Conservation (phyloP, 768 basidiomycete species). For the Macrolepiota dolichaula region DNA sequence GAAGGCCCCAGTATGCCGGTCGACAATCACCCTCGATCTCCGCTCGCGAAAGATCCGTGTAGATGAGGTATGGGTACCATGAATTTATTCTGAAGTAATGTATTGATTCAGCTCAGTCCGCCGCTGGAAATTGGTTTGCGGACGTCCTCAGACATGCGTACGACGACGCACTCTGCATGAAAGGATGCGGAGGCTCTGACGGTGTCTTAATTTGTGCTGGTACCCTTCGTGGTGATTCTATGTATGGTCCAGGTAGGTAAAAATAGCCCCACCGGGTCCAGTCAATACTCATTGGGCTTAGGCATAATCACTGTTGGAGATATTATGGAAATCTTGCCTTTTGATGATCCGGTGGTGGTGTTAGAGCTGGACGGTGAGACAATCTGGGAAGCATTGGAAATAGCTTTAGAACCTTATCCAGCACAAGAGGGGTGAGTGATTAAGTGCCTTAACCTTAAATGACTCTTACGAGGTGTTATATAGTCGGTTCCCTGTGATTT, state of each 20-base stretch:
- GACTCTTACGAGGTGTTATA: not conserved
- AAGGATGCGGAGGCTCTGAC: constrained; percentile 65
- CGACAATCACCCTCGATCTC: constrained; percentile 64
- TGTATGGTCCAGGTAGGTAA: constrained; percentile 72
- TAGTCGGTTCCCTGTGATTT: constrained; percentile 86
- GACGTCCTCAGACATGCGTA: constrained; percentile 84
- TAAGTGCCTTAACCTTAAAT: not conserved
- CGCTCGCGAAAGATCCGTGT: constrained; percentile 74
- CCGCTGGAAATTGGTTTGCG: constrained; percentile 78
- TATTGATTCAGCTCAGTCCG: constrained; percentile 40
- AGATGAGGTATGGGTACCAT: constrained; percentile 46
- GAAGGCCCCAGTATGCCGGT: constrained; percentile 73
- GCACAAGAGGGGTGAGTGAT: constrained; percentile 79
- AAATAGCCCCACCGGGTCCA: not conserved
- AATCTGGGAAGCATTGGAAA: constrained; percentile 80
- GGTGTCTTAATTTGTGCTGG: constrained; percentile 82
- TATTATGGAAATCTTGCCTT: constrained; percentile 85
- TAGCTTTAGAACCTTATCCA: constrained; percentile 72
- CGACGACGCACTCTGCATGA: constrained; percentile 61
- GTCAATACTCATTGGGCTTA: constrained; percentile 21
- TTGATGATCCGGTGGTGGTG: constrained; percentile 82
- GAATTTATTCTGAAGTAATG: not conserved
- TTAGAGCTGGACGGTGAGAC: constrained; percentile 74
- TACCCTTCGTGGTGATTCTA: constrained; percentile 80
- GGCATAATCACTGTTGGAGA: constrained; percentile 81